A percentile compares a stretch with the other conserved stretches of the same genome.
phyloP scores from a whole-genome alignment of 1,139 yeast species.

The Magnusiomyces suaveolens region DNA sequence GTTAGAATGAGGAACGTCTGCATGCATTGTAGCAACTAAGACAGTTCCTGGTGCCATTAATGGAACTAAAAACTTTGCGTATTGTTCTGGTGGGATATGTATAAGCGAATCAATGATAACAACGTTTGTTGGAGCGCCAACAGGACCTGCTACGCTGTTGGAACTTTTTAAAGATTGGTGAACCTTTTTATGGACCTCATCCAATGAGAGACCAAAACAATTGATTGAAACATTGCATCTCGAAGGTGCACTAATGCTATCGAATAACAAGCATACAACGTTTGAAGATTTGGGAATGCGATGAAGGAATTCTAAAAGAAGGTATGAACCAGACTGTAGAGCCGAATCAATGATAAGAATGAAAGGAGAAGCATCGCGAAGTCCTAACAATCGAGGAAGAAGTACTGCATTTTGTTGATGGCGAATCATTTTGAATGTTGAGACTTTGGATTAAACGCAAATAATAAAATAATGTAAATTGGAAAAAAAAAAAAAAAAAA shows the following conservation, averaged over 20 bases:
- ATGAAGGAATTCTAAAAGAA: conserved; percentile 50
- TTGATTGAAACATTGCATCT: conserved; percentile 45
- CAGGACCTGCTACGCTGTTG: neutral
- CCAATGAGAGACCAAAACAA: conserved; percentile 30
- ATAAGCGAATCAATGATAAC: conserved; percentile 63
- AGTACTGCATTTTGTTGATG: conserved; percentile 29
- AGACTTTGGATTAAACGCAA: neutral
- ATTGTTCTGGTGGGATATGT: conserved; percentile 40
- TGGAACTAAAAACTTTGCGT: conserved; percentile 46
- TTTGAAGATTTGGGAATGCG: conserved; percentile 26
- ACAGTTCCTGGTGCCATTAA: conserved; percentile 47
- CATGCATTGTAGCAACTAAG: conserved; percentile 54
- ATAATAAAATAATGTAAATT: no score
- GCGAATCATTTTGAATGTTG: conserved; percentile 6
- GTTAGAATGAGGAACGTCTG: conserved; percentile 10
- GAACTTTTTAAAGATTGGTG: neutral
- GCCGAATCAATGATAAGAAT: conserved; percentile 59
- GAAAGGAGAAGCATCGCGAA: conserved; percentile 68
- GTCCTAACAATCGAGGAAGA: conserved; percentile 44
- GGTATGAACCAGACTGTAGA: conserved; percentile 50
- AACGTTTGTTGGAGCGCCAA: conserved; percentile 15
- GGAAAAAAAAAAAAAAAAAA: no score
- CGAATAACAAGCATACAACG: conserved; percentile 51
- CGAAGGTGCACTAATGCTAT: conserved; percentile 43
- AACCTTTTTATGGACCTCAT: neutral